These are phyloP conservation scores for Phytophthora meadii DNA, from an alignment of 352 stramenopile species.

Conservation along the genomic window DNA sequence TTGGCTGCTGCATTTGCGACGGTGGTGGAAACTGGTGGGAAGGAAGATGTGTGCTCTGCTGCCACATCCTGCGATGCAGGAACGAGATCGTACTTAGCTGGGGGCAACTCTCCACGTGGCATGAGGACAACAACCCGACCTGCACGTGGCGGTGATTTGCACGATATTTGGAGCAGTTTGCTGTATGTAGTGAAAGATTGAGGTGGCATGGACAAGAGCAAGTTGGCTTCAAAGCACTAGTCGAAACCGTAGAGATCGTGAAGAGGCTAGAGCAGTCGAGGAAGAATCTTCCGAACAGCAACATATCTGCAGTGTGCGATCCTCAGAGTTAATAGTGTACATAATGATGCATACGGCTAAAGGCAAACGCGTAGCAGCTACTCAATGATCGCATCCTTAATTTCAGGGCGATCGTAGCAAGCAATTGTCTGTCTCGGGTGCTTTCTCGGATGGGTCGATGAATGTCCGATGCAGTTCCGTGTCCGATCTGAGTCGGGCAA, in stretches of 20 bases:
- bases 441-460: no score
- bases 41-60: conserved; percentile 1
- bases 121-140: conserved; percentile 17
- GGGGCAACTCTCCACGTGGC: conserved; percentile 36
- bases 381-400: no score
- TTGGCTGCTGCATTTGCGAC: conserved; percentile 5
- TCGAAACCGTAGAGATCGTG: conserved; percentile 18
- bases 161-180: not conserved
- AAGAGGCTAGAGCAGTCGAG: conserved; percentile 15
- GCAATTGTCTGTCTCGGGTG: not conserved
- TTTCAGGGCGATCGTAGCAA: not conserved
- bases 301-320: conserved; percentile 1
- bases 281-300: conserved; percentile 26
- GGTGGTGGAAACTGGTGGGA: not conserved
- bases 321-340: not conserved
- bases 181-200: not conserved
- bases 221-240: conserved; percentile 25
- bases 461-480: no score
- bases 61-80: conserved; percentile 10
- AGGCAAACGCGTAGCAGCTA: not conserved
- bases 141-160: conserved; percentile 26
- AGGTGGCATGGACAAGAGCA: conserved; percentile 9
- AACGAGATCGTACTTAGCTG: conserved; percentile 32
- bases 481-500: not conserved
- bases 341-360: not conserved